Evolutionary conservation across 495 filamentous ascomycete species (phyloP).

Genomic region (Neurospora intermedia): DNA sequence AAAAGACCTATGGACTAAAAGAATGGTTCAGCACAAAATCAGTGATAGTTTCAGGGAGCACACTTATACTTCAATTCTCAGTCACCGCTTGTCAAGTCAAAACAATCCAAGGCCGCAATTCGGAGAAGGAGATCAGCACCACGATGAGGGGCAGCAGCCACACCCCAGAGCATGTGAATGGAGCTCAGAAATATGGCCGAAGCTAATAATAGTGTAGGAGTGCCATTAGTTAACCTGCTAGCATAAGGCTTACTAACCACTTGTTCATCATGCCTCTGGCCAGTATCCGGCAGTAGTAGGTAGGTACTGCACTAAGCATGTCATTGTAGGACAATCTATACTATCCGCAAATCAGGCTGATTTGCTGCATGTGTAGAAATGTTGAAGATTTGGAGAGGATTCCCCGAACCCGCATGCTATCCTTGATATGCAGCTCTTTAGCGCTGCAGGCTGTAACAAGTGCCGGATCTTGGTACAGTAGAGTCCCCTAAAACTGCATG

Average conservation of each 20-base stretch:
- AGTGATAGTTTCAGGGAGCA: neutral
- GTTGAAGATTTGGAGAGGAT: neutral
- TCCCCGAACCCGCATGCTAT: neutral
- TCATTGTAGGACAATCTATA: neutral
- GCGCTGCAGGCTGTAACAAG: neutral
- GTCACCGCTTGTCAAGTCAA: neutral
- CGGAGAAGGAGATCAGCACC: neutral
- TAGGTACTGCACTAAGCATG: neutral
- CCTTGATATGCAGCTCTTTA: neutral
- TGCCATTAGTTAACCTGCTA: neutral
- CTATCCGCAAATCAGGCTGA: neutral
- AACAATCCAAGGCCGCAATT: neutral
- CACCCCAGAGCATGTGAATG: neutral
- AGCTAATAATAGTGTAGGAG: neutral
- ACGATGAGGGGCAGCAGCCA: neutral
- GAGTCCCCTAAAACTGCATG: too few relatives aligned
- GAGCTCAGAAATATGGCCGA: neutral
- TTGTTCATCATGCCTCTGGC: neutral
- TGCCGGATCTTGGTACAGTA: neutral
- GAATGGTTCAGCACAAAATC: neutral
- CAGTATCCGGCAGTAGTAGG: neutral
- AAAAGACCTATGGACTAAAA: neutral
- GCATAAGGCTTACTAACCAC: neutral
- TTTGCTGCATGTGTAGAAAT: neutral
- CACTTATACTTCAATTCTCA: neutral